Evolutionary conservation across 2,329 filamentous ascomycete species (phyloP), one percentile per base, ranked within the genome.

Genomic region (Fusarium nurragi): DNA sequence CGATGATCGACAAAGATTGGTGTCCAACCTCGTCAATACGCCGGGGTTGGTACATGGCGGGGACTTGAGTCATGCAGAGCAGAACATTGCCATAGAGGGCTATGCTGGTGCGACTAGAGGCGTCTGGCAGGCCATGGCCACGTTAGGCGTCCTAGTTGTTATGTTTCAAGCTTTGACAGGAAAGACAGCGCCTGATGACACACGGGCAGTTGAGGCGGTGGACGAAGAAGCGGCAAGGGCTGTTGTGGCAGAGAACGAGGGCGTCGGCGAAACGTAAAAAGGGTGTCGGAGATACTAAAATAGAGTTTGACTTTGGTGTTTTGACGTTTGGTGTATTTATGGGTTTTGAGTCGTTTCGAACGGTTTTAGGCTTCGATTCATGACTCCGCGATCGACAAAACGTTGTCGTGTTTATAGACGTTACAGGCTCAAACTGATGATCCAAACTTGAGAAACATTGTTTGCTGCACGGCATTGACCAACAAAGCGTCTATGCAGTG

Each of bases 181-280:
- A 4, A 84, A 83, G 83, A 76, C 73, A n/a, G 78, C 75, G 2
- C 79, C 81, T 55, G 71, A 84, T 83, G 77, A 84, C 83, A 77
- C 90, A 79, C 28, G 18, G 46, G 51, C 45, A 51, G 77, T 77
- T 45, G 73, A 74, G 32, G 68, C 69, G n/a, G 73, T 74, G 43
- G 76, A 77, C 47, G 77, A 75, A 26, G 68, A 59, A 21, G 61
- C 68, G 40, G 70, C 69, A 18, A 67, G 71, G 52, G 71, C 63
- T 11, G 54, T 54, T 21, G 36, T 72, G 18, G 54, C 71, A n/a
- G 73, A 75, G 50, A 69, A 70, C 28, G 75, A 77, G 44, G 72
- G 73, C 13, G 64, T 73, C n/a, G 74, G 67, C 14, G 77, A 78
- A 51, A 73, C 67, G 9, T 54, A 40, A 52, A 36, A 34, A 39